Conservation (phyloP, 2,329 filamentous ascomycete species). For the Daldinia eschscholtzii region DNA sequence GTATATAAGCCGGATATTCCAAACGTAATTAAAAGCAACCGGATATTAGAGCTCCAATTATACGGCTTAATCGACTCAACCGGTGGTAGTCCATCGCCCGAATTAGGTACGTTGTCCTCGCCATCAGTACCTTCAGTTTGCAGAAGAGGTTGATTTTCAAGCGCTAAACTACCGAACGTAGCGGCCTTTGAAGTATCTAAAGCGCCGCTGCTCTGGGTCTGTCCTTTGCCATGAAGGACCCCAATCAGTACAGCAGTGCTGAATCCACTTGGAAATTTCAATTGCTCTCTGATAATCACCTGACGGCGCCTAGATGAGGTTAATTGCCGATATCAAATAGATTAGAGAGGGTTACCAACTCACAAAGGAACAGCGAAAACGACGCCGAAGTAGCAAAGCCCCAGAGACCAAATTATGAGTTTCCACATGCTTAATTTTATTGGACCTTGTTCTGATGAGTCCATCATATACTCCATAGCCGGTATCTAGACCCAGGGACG, state of each 20-base stretch:
- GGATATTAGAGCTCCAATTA: slow-evolving; percentile 64
- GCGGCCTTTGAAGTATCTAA: slow-evolving; percentile 50
- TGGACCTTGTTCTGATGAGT: slow-evolving; percentile 81
- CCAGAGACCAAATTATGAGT: slow-evolving; percentile 89
- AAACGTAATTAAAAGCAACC: slow-evolving; percentile 69
- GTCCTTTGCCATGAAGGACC: slow-evolving; percentile 79
- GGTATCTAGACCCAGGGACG: slow-evolving; percentile 68
- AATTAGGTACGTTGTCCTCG: slow-evolving; percentile 37
- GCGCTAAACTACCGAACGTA: slow-evolving; percentile 52
- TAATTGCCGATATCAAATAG: slow-evolving; percentile 12
- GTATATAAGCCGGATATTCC: slow-evolving; percentile 75
- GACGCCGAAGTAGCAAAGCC: slow-evolving; percentile 95
- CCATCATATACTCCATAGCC: slow-evolving; percentile 88
- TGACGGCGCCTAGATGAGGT: slow-evolving; percentile 72
- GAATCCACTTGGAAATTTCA: slow-evolving; percentile 95
- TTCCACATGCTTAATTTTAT: slow-evolving; percentile 79
- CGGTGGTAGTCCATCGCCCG: slow-evolving; percentile 46
- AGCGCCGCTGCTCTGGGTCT: slow-evolving; percentile 51
- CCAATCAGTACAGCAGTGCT: slow-evolving; percentile 94
- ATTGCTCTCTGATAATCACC: slow-evolving; percentile 90
- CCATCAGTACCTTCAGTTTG: slow-evolving; percentile 40
- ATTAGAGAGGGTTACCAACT: slow-evolving; percentile 42
- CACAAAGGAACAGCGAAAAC: slow-evolving; percentile 92
- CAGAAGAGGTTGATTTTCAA: slow-evolving; percentile 51
- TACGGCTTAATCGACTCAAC: slow-evolving; percentile 55